phyloP scores from a whole-genome alignment of 1,284 basidiomycete species.

The Sanghuangporus weigelae region DNA sequence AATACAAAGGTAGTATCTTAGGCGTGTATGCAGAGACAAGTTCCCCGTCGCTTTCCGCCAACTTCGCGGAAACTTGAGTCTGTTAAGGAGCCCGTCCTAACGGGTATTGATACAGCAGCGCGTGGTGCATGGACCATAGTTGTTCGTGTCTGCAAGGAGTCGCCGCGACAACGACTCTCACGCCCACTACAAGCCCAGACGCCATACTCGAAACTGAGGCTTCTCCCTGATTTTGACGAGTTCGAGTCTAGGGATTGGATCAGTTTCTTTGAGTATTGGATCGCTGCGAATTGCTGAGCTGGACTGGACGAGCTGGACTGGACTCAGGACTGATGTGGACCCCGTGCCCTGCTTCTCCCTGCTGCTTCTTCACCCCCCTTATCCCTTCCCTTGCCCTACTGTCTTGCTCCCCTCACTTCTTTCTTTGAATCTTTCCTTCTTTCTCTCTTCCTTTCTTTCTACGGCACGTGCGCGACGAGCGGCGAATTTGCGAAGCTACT shows the following conservation, averaged over 20 bases:
- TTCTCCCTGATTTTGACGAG: no score
- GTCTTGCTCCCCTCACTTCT: neutral
- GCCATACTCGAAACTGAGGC: neutral
- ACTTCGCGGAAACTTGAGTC: neutral
- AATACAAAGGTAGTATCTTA: neutral
- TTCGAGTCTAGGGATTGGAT: no score
- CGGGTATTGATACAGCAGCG: no score
- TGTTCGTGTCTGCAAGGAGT: neutral
- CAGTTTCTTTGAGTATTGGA: no score
- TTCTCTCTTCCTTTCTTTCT: neutral
- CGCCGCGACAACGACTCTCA: neutral
- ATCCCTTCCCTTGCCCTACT: neutral
- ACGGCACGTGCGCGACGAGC: neutral
- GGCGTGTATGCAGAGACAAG: neutral
- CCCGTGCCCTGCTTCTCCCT: neutral
- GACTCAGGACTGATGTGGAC: neutral
- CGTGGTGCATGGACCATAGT: neutral
- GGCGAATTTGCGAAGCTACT: neutral
- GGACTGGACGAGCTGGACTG: neutral
- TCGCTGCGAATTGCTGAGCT: no score
- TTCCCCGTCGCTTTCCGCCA: neutral
- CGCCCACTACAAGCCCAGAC: neutral
- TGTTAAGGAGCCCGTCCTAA: no score
- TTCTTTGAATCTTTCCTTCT: neutral
- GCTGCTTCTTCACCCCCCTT: neutral